These are phyloP conservation scores for Dryadomyces quercus-mongolicae DNA, from an alignment of 2,329 filamentous ascomycete species.

Conservation along the genomic window DNA sequence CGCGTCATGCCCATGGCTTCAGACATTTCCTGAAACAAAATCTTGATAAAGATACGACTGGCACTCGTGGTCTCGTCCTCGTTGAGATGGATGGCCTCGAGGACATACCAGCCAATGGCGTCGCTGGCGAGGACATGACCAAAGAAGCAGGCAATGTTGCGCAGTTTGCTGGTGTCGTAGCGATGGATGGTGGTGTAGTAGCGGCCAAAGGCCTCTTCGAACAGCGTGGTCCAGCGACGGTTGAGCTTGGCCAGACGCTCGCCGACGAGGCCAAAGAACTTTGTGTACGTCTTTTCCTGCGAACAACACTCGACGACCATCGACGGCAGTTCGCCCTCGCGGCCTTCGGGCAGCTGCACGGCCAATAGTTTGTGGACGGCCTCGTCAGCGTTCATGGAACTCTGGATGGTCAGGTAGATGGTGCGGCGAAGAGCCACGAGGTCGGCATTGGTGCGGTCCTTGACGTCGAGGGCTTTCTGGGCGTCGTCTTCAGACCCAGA, in stretches of 20 bases:
- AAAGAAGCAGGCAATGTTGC: conserved; percentile 92
- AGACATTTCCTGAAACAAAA: conserved; percentile 82
- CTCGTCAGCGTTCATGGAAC: conserved; percentile 90
- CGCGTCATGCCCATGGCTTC: conserved; percentile 78
- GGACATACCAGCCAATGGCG: conserved; percentile 82
- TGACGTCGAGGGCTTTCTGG: conserved; percentile 82
- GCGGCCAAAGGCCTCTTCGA: conserved; percentile 78
- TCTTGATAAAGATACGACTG: conserved; percentile 97
- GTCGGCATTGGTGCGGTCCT: conserved; percentile 94
- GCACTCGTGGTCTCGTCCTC: conserved; percentile 96
- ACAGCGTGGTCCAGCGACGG: conserved; percentile 84
- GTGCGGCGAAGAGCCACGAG: conserved; percentile 85
- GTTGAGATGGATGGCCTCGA: conserved; percentile 77
- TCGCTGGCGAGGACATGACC: conserved; percentile 82
- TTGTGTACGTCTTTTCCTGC: conserved; percentile 93
- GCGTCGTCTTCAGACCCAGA: conserved; percentile 58
- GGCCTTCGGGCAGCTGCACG: conserved; percentile 73
- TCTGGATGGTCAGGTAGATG: conserved; percentile 97
- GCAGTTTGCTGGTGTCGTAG: conserved; percentile 87
- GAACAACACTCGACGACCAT: conserved; percentile 98
- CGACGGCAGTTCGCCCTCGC: conserved; percentile 81
- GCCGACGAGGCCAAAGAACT: conserved; percentile 90
- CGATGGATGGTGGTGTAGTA: conserved; percentile 98
- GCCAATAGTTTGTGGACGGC: conserved; percentile 95
- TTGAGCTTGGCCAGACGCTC: conserved; percentile 96